phyloP scores from a whole-genome alignment of 805 yeast species.

The Saccharomyces eubayanus region DNA sequence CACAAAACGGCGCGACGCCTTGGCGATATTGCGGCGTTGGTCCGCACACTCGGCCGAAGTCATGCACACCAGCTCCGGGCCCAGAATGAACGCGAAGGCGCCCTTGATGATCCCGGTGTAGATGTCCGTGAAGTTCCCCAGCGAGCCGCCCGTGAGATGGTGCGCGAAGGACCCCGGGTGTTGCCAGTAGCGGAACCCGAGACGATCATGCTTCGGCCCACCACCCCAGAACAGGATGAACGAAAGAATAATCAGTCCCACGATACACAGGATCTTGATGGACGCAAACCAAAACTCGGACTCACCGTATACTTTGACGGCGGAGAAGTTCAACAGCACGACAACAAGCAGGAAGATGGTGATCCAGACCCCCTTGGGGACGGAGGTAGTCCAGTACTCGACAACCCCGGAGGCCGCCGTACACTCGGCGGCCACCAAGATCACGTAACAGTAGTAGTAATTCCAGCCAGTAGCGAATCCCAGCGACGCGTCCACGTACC shows the following conservation, averaged over 20 bases:
- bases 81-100: slow-evolving; percentile 55
- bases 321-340: slow-evolving; percentile 40
- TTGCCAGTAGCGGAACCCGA: slow-evolving; percentile 64
- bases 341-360: slow-evolving; percentile 43
- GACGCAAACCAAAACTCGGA: slow-evolving; percentile 35
- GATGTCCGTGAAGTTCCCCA: slow-evolving; percentile 57
- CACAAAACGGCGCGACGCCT: slow-evolving; percentile 52
- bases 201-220: slow-evolving; percentile 40
- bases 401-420: slow-evolving; percentile 58
- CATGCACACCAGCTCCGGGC: slow-evolving; percentile 55
- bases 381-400: slow-evolving; percentile 48
- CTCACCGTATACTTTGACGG: slow-evolving; percentile 43
- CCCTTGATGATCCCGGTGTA: slow-evolving; percentile 57
- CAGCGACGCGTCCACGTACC: slow-evolving; percentile 51
- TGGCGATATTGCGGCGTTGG: slow-evolving; percentile 53
- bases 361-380: slow-evolving; percentile 55
- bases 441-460: slow-evolving; percentile 42
- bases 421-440: slow-evolving; percentile 50
- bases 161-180: slow-evolving; percentile 50
- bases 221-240: slow-evolving; percentile 45
- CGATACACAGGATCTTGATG: slow-evolving; percentile 38
- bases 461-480: slow-evolving; percentile 59
- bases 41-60: slow-evolving; percentile 52
- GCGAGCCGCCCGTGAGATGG: slow-evolving; percentile 42
- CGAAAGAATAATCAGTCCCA: slow-evolving; percentile 39